These are phyloP conservation scores for Phaeophleospora eucalypticola DNA, from an alignment of 2,329 filamentous ascomycete genomes.

Conservation along the genomic window DNA sequence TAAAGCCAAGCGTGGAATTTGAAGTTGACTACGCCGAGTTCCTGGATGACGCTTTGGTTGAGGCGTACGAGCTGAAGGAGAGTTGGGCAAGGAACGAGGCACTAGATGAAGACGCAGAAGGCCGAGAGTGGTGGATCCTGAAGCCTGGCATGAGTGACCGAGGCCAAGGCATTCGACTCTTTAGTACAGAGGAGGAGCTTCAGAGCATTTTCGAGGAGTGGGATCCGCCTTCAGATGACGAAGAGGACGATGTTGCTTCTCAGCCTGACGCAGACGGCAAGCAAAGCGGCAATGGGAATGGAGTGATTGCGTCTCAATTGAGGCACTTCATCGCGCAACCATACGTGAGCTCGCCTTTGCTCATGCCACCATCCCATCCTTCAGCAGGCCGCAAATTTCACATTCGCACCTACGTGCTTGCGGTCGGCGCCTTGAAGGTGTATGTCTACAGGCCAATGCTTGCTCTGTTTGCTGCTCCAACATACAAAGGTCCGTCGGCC, in stretches of 20 bases:
- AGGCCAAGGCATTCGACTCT: slow-evolving; percentile 87
- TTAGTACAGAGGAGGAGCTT: slow-evolving; percentile 80
- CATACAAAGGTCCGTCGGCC: slow-evolving; percentile 64
- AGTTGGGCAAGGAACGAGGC: slow-evolving; percentile 67
- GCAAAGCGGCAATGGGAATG: slow-evolving; percentile 38
- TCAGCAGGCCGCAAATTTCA: slow-evolving; percentile 77
- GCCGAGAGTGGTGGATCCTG: slow-evolving; percentile 87
- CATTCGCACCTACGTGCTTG: slow-evolving; percentile 85
- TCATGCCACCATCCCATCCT: slow-evolving; percentile 52
- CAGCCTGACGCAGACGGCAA: slow-evolving; percentile 6
- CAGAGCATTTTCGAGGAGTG: slow-evolving; percentile 85
- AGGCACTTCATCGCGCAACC: slow-evolving; percentile 94
- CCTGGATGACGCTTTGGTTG: slow-evolving; percentile 84
- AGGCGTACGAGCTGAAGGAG: slow-evolving; percentile 75
- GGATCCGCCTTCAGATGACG: slow-evolving; percentile 71
- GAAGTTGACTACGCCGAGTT: slow-evolving; percentile 98
- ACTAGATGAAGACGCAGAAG: slow-evolving; percentile 29
- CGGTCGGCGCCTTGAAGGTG: slow-evolving; percentile 70
- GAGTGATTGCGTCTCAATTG: slow-evolving; percentile 81
- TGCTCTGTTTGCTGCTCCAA: slow-evolving; percentile 76
- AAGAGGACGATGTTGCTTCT: slow-evolving; percentile 48
- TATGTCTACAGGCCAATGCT: slow-evolving; percentile 91
- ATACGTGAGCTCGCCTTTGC: slow-evolving; percentile 84
- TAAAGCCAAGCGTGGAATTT: slow-evolving; percentile 77
- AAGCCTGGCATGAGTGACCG: slow-evolving; percentile 98